Percentiles rank a stretch among this genome's conserved stretches.
Conservation (phyloP, 78 protist species). For the Bodo saltans region DNA sequence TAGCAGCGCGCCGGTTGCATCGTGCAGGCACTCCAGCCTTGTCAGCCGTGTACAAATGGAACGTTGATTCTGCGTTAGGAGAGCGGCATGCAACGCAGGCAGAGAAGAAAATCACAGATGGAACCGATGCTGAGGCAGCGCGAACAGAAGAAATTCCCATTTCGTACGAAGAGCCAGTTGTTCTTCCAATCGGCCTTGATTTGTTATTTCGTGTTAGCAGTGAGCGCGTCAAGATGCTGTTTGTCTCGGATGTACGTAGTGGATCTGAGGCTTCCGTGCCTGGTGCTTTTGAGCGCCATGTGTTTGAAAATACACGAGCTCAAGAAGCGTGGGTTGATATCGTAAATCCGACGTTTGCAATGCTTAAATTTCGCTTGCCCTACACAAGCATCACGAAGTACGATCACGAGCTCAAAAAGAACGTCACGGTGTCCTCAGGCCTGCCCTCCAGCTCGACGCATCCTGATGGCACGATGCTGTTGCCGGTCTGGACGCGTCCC, state of each 20-base stretch:
- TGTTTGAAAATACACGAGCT: background rate
- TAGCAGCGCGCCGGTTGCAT: background rate
- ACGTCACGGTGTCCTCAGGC: background rate
- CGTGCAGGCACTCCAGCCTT: background rate
- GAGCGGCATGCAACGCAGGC: background rate
- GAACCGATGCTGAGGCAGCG: background rate
- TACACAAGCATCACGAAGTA: background rate
- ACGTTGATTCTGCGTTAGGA: background rate
- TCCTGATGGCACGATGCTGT: conserved; percentile 42
- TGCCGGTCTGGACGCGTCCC: conserved; percentile 51
- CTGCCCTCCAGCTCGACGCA: conserved; percentile 17
- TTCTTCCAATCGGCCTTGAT: background rate
- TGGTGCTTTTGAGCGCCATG: conserved; percentile 9
- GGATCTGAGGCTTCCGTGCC: background rate
- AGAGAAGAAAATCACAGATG: background rate
- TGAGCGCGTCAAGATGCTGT: background rate
- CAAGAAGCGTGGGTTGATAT: background rate
- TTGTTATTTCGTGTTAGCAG: background rate
- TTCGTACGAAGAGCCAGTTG: background rate
- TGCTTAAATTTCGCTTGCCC: conserved; percentile 62
- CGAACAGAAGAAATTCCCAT: background rate
- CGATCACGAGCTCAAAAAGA: background rate
- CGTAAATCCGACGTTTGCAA: background rate
- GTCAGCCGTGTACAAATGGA: background rate
- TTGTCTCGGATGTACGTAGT: conserved; percentile 1